Evolutionary conservation across 441 rosid species (phyloP).

Genomic region (Mallotus japonicus): DNA sequence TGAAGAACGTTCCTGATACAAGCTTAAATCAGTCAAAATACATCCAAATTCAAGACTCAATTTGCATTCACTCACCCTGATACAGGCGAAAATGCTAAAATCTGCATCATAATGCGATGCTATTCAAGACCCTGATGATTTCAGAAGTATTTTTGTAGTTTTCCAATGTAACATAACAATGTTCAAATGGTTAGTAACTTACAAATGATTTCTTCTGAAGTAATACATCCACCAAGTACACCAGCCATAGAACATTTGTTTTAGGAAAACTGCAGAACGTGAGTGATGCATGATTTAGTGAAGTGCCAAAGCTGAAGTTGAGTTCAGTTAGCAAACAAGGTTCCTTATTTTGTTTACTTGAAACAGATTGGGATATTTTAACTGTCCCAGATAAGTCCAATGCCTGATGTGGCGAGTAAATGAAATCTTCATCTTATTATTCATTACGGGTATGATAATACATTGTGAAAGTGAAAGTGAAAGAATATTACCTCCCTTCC

Average conservation of each 20-base stretch:
- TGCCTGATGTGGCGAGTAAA: not conserved
- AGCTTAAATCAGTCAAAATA: not conserved
- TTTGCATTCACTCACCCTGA: too few species aligned
- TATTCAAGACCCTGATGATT: too few species aligned
- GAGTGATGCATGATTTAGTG: not conserved
- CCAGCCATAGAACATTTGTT: constrained; percentile 93
- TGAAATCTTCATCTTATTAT: not conserved
- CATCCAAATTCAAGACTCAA: too few species aligned
- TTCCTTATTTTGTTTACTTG: not conserved
- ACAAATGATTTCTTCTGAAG: constrained; percentile 85
- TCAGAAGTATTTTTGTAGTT: too few species aligned
- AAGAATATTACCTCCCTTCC: constrained; percentile 74
- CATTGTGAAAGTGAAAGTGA: too few species aligned
- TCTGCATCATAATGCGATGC: too few species aligned
- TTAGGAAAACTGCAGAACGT: constrained; percentile 64
- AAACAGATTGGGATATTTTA: not conserved
- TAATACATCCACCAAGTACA: constrained; percentile 77
- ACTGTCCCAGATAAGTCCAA: not conserved
- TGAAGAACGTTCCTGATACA: constrained; percentile 53
- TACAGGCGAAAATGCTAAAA: too few species aligned
- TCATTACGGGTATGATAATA: not conserved
- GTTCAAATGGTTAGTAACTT: constrained; percentile 32
- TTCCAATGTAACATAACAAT: too few species aligned
- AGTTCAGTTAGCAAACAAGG: not conserved
- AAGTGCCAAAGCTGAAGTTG: not conserved